Conservation (phyloP, 331 rosid species). For the Malus hybrid region DNA sequence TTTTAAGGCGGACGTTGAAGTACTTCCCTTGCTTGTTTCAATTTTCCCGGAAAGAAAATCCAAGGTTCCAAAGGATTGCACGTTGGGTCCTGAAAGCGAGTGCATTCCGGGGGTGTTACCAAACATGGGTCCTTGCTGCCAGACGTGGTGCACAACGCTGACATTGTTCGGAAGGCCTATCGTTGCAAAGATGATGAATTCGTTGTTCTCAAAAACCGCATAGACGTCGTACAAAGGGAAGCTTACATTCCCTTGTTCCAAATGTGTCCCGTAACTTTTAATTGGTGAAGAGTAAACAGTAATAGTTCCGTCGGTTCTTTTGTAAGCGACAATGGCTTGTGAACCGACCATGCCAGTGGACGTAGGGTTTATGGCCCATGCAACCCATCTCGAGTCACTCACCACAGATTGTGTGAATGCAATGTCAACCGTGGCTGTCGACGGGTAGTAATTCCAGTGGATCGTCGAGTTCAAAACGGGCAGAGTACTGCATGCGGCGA, state of each 20-base stretch:
- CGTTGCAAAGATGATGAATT: background rate
- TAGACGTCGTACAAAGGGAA: background rate
- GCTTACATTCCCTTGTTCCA: conserved; percentile 6
- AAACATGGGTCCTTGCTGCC: background rate
- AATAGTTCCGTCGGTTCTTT: conserved; percentile 4
- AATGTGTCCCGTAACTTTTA: background rate
- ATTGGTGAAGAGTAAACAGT: conserved; percentile 19
- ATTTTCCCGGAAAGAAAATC: background rate
- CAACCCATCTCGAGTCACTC: conserved; percentile 8
- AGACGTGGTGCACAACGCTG: background rate
- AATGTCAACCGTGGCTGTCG: background rate
- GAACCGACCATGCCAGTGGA: conserved; percentile 26
- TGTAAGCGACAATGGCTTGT: conserved; percentile 5
- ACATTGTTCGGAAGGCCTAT: background rate
- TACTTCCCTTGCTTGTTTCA: background rate
- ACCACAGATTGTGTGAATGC: background rate
- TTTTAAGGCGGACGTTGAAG: background rate
- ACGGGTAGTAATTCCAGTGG: background rate
- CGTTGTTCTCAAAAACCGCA: background rate
- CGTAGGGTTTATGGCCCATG: conserved; percentile 31
- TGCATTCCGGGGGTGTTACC: background rate
- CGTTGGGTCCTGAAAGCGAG: background rate
- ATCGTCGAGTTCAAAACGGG: background rate
- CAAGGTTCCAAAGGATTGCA: background rate
- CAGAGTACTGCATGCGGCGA: background rate